Conservation (phyloP, 73 alveolate genomes). For the Paramecium primaurelia region DNA sequence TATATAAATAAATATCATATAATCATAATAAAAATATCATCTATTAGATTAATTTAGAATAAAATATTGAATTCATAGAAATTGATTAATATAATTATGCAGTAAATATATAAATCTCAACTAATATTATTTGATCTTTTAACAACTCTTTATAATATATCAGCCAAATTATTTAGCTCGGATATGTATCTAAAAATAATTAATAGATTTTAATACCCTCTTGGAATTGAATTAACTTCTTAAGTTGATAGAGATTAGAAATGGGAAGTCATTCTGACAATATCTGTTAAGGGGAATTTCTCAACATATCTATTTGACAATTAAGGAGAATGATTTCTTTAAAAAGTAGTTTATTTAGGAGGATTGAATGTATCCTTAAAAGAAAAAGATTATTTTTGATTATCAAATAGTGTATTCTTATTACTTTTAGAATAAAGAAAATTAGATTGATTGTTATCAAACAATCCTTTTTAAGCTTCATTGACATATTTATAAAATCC, state of each 20-base stretch:
- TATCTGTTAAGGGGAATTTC: slow-evolving; percentile 1
- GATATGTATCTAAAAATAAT: not conserved
- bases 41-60: too few relatives aligned
- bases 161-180: not conserved
- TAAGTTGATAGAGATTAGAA: not conserved
- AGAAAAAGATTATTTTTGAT: not conserved
- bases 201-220: not conserved
- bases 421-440: not conserved
- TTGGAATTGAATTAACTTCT: not conserved
- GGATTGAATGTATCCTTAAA: not conserved
- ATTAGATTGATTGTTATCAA: not conserved
- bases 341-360: not conserved
- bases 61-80: too few relatives aligned
- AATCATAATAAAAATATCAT: too few relatives aligned
- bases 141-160: slow-evolving; percentile 8
- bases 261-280: slow-evolving; percentile 16
- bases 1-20: too few relatives aligned
- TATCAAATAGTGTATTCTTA: not conserved
- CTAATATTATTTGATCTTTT: not conserved
- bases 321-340: not conserved
- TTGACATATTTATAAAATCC: slow-evolving; percentile 3
- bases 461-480: slow-evolving; percentile 3
- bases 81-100: not conserved
- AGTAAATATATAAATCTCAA: not conserved
- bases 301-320: slow-evolving; percentile 1